Evolutionary conservation across 257 asterid species (phyloP).

Genomic region (Plantago major): DNA sequence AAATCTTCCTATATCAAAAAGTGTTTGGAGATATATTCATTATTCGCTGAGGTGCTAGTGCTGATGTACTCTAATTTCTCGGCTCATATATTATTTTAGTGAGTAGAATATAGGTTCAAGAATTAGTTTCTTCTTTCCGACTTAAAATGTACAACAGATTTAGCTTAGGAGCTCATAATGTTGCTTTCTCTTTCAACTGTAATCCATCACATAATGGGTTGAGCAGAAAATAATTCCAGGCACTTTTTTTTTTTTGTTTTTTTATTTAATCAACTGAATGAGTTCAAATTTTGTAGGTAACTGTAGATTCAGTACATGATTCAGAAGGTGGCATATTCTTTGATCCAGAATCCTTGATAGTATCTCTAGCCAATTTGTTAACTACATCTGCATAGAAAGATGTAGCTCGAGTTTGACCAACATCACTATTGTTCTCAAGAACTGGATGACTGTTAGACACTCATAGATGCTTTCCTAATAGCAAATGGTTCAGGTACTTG

Average conservation of each 20-base stretch:
- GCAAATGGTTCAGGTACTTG: constrained; percentile 8
- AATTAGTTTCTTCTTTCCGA: too few species aligned
- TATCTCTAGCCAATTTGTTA: constrained; percentile 53
- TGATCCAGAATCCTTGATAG: constrained; percentile 70
- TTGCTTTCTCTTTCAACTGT: not conserved
- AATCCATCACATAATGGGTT: too few species aligned
- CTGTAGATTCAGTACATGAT: constrained; percentile 68
- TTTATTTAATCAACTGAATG: not conserved
- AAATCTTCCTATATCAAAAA: too few species aligned
- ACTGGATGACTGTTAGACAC: constrained; percentile 2
- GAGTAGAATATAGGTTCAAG: not conserved
- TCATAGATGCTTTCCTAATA: not conserved
- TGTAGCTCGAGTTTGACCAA: constrained; percentile 16
- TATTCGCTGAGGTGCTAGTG: not conserved
- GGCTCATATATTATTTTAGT: not conserved
- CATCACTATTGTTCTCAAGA: constrained; percentile 8
- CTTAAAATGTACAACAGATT: too few species aligned
- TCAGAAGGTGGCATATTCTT: constrained; percentile 56
- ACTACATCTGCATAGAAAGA: constrained; percentile 21
- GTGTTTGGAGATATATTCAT: too few species aligned
- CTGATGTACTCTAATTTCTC: not conserved
- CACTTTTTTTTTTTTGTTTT: not conserved
- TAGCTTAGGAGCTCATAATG: too few species aligned
- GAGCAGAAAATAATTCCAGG: too few species aligned
- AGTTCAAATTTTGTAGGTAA: constrained; percentile 43